phyloP scores from a whole-genome alignment of 148 eudicot genomes.

The Rhododendron simsii region DNA sequence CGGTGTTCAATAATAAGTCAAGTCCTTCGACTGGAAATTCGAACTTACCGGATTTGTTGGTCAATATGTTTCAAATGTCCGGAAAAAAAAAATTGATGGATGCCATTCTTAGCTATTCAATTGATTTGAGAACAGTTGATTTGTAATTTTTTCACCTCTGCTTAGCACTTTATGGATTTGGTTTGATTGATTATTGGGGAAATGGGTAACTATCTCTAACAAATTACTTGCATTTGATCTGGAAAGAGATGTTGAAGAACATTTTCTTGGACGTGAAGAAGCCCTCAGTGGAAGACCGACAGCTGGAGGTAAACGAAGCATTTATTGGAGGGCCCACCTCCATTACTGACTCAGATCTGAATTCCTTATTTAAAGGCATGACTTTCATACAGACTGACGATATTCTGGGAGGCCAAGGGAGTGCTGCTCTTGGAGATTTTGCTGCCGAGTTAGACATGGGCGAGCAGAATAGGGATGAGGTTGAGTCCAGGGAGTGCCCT shows the following conservation, averaged over 20 bases:
- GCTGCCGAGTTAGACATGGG: no score
- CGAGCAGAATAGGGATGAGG: no score
- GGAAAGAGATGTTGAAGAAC: conserved; percentile 83
- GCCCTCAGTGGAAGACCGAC: no score
- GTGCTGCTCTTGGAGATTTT: no score
- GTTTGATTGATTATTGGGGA: background rate
- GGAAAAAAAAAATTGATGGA: background rate
- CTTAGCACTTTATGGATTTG: conserved; percentile 37
- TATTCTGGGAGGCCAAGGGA: no score
- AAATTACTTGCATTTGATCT: conserved; percentile 21
- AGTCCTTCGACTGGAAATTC: background rate
- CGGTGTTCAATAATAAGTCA: background rate
- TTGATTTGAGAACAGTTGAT: background rate
- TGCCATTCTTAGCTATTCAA: background rate
- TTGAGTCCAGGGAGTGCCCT: no score
- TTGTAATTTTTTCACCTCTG: background rate
- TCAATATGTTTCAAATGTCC: background rate
- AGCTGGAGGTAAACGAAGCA: no score
- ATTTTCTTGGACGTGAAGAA: conserved; percentile 83
- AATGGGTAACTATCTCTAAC: conserved; percentile 4
- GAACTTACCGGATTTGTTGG: background rate
- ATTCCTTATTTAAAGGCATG: no score
- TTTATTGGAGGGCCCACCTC: no score
- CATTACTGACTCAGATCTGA: no score
- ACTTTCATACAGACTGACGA: no score